Base-by-base conservation (phyloP, 2,329 filamentous ascomycete genomes). In the Ilyonectria destructans region DNA sequence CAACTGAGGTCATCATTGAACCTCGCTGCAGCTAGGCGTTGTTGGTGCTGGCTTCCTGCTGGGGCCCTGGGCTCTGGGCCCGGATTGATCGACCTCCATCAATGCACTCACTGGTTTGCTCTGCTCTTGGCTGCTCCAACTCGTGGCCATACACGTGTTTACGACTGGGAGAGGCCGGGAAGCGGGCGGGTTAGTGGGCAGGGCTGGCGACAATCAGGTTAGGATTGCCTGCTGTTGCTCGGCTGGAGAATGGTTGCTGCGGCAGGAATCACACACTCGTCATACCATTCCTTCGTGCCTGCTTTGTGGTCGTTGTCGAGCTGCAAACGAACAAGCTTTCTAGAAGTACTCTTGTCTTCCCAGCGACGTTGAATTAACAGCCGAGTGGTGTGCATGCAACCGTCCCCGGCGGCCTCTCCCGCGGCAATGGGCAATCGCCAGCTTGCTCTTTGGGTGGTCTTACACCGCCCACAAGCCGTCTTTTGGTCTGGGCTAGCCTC, bases 1-100 rank as follows among this genome's bases (percentile, higher is more conserved):
- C 62, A 61, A 70, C 65, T 70, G 71, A 76, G 71, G 64, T 75
- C 74, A 71, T 69, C 74, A 70, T 67, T 62, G 56, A 51, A 69
- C 45, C 43, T 59, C 31, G 23, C 58, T 62, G 67, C 40, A 31
- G 31, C 31, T 56, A 48, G 29, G 45, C 49, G 45, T 57, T 58
- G 49, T 55, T 55, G 37, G 40, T 37, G 51, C 13, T 31, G 21
- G 33, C 45, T 49, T 15, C 60, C 54, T 51, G 23, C 62, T 26
- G 43, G 43, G 49, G 40, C 37, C 35, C 33, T 43, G 13, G 35
- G 35, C 21, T 57, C 54, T 57, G 13, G 35, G 12, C 51, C 51
- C 31, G 19, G n/a, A 19, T 54, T 33, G 51, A 54, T 54, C 51
- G 51, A 35, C 31, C 10, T 35, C 31, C 31, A 54, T 54, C n/a